Percentiles rank a stretch among this genome's conserved stretches.
These are phyloP conservation scores for Cordyceps fumosorosea DNA, from an alignment of 2,329 filamentous ascomycete species.

Conservation along the genomic window DNA sequence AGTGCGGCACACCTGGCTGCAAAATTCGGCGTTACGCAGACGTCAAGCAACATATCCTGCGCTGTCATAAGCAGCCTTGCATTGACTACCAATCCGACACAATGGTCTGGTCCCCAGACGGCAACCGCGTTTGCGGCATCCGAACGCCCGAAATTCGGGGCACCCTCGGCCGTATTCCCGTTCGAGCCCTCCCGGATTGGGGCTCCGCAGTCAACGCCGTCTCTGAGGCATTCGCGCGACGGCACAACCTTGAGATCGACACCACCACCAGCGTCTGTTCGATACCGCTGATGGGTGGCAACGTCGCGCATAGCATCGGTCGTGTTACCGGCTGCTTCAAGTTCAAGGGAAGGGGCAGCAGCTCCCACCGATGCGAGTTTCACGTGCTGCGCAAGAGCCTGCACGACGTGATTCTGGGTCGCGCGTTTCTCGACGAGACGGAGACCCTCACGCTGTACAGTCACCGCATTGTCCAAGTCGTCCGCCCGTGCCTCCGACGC, in stretches of 20 bases:
- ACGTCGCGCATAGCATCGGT: background rate
- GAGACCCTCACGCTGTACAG: background rate
- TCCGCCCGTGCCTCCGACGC: background rate
- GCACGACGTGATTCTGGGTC: background rate
- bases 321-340: background rate
- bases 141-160: background rate
- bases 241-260: background rate
- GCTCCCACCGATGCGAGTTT: background rate
- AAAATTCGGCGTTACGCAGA: too few species aligned
- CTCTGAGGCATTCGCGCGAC: conserved; percentile 1
- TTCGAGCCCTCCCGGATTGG: background rate
- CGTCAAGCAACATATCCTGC: background rate
- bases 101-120: background rate
- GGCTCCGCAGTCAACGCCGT: background rate
- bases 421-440: background rate
- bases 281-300: background rate
- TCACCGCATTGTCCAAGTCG: background rate
- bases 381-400: background rate
- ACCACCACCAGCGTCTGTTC: background rate
- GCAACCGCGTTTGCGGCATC: background rate
- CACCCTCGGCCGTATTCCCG: background rate
- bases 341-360: background rate
- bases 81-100: background rate
- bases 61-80: too few species aligned
- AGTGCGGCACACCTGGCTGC: too few species aligned